These are phyloP conservation scores for Termitomyces titanicus DNA, from an alignment of 768 basidiomycete species.

Conservation along the genomic window DNA sequence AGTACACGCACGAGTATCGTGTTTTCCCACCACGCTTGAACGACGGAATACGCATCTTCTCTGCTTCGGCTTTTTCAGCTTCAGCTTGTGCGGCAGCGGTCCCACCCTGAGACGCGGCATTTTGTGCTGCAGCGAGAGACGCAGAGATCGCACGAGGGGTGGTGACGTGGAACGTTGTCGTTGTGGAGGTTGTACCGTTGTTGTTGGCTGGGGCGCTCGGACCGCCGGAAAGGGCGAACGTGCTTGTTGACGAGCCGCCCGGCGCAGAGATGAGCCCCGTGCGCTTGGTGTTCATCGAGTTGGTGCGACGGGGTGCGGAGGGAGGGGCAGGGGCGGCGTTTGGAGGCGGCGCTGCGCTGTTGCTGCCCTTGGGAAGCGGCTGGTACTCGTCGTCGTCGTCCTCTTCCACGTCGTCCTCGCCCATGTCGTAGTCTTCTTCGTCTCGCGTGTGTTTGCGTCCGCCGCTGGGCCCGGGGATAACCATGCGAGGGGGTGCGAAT, in stretches of 20 bases:
- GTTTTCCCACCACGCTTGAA: conserved; percentile 15
- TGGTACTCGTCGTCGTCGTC: not conserved
- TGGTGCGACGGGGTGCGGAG: not conserved
- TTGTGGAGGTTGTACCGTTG: conserved; percentile 9
- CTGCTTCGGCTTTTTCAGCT: not conserved
- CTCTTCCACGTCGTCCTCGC: conserved; percentile 4
- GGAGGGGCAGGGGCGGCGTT: too few relatives aligned
- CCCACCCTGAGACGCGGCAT: not conserved
- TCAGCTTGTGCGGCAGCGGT: not conserved
- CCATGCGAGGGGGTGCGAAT: not conserved
- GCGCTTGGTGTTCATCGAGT: not conserved
- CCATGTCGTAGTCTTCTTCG: conserved; percentile 1
- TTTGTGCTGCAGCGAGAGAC: conserved; percentile 3
- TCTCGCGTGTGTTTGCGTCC: too few relatives aligned
- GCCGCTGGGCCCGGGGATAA: too few relatives aligned
- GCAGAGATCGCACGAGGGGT: conserved; percentile 5
- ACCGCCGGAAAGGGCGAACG: conserved; percentile 1
- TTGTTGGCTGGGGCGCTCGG: conserved; percentile 2
- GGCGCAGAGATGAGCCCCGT: not conserved
- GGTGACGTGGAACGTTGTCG: conserved; percentile 10
- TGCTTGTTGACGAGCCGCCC: conserved; percentile 4
- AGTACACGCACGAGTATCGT: conserved; percentile 11
- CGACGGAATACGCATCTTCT: conserved; percentile 12
- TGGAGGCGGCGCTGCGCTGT: not conserved
- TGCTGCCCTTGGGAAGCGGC: not conserved